phyloP scores from a whole-genome alignment of 1,284 basidiomycete species.

The Cryptococcus sp. region DNA sequence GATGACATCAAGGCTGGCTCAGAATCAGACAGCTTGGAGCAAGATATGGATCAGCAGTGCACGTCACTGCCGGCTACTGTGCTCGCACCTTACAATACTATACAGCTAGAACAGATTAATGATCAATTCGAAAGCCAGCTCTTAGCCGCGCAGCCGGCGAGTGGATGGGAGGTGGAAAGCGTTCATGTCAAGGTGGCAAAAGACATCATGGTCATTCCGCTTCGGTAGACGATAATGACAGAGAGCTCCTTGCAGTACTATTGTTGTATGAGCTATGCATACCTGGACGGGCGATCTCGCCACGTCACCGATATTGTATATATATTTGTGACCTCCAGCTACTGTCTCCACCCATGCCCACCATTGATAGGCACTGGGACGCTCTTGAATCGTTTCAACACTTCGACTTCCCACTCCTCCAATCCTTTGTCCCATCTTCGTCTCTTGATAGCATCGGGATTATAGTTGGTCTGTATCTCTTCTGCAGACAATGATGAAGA shows the following conservation, averaged over 20 bases:
- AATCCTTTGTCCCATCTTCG: conserved; percentile 39
- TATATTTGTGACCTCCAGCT: background rate
- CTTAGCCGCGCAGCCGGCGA: conserved; percentile 28
- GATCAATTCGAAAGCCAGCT: conserved; percentile 16
- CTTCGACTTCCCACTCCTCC: conserved; percentile 51
- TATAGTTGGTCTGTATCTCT: conserved; percentile 29
- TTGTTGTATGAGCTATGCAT: too few relatives aligned
- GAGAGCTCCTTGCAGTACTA: too few relatives aligned
- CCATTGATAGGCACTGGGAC: conserved; percentile 38
- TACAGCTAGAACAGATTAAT: conserved; percentile 19
- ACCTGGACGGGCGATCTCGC: too few relatives aligned
- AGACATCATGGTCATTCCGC: conserved; percentile 19
- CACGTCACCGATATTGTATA: too few relatives aligned
- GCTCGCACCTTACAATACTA: conserved; percentile 16
- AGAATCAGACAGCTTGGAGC: background rate
- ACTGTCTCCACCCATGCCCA: conserved; percentile 8
- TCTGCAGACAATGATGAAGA: conserved; percentile 53
- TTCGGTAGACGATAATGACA: background rate
- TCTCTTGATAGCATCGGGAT: conserved; percentile 60
- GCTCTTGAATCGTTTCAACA: conserved; percentile 42
- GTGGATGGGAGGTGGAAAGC: conserved; percentile 35
- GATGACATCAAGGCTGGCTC: background rate
- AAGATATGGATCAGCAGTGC: background rate
- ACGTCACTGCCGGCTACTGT: background rate
- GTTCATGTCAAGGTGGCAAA: conserved; percentile 43